Percentiles rank a stretch among this genome's conserved stretches.
These are phyloP conservation scores for Sordaria brevicollis DNA, from an alignment of 495 filamentous ascomycete species.

Conservation along the genomic window DNA sequence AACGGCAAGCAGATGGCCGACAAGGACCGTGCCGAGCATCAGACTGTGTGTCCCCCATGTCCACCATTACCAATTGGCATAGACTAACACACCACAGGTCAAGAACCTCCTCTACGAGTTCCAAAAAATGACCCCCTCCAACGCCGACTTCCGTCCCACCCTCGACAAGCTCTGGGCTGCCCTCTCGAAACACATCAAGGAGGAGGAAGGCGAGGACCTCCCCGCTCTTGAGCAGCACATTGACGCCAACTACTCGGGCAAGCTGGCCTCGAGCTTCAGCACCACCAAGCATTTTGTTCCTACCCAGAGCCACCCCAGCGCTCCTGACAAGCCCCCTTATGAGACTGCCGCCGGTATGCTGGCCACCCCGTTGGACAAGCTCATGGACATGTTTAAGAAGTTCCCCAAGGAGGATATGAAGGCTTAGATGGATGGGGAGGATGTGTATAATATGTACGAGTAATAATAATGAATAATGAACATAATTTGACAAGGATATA, in stretches of 20 bases:
- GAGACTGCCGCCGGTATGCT: constrained; percentile 40
- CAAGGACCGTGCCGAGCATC: constrained; percentile 51
- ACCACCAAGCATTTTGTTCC: constrained; percentile 54
- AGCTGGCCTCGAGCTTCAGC: constrained; percentile 42
- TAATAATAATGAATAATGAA: too few species aligned
- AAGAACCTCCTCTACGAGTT: constrained; percentile 53
- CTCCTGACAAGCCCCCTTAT: constrained; percentile 40
- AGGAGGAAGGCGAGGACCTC: constrained; percentile 50
- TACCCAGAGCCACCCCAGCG: constrained; percentile 43
- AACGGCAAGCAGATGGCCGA: constrained; percentile 42
- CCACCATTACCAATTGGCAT: not conserved
- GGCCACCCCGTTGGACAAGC: constrained; percentile 41
- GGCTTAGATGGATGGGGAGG: not conserved
- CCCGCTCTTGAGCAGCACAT: constrained; percentile 43
- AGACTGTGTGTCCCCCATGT: constrained; percentile 25
- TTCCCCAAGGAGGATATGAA: constrained; percentile 24
- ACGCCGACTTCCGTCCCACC: constrained; percentile 40
- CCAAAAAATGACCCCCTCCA: constrained; percentile 40
- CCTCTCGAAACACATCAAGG: constrained; percentile 47
- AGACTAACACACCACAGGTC: constrained; percentile 34
- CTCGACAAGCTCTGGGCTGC: constrained; percentile 42
- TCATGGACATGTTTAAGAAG: constrained; percentile 37
- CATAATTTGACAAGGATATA: too few species aligned
- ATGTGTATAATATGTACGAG: too few species aligned
- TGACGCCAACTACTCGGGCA: constrained; percentile 22